phyloP scores from a whole-genome alignment of 1,284 basidiomycete genomes.

The Tilletia caries region DNA sequence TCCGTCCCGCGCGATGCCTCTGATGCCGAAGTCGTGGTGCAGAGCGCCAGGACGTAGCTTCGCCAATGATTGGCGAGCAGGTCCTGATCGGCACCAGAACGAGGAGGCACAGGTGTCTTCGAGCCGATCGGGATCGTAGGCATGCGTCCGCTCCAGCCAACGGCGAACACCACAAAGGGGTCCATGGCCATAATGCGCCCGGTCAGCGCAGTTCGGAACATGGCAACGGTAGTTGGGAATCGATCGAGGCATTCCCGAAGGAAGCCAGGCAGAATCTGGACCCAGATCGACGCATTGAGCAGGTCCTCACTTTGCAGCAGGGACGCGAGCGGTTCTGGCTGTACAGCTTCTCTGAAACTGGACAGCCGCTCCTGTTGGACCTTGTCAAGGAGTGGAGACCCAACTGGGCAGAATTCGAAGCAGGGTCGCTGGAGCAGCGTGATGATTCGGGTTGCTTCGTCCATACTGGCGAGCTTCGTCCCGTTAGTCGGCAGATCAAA shows the following conservation, averaged over 20 bases:
- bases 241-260: slow-evolving; percentile 51
- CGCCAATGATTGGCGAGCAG: slow-evolving; percentile 79
- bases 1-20: slow-evolving; percentile 57
- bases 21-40: slow-evolving; percentile 63
- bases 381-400: neutral
- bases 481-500: slow-evolving; percentile 15
- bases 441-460: slow-evolving; percentile 42
- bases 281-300: slow-evolving; percentile 56
- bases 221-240: slow-evolving; percentile 53
- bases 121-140: neutral
- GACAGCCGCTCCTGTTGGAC: neutral
- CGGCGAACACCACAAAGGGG: slow-evolving; percentile 53
- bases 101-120: neutral
- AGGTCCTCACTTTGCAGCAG: slow-evolving; percentile 56
- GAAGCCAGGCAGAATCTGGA: slow-evolving; percentile 54
- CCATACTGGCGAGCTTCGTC: slow-evolving; percentile 16
- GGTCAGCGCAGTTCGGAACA: slow-evolving; percentile 54
- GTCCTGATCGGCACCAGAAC: slow-evolving; percentile 60
- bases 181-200: slow-evolving; percentile 55
- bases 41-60: slow-evolving; percentile 76
- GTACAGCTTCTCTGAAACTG: neutral
- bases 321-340: slow-evolving; percentile 17
- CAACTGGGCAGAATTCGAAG: slow-evolving; percentile 21
- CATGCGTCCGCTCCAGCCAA: slow-evolving; percentile 22
- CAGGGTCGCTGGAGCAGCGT: slow-evolving; percentile 41